These are phyloP conservation scores for Penicillium aurantiogriseum DNA, from an alignment of 2,329 filamentous ascomycete species.

Conservation along the genomic window DNA sequence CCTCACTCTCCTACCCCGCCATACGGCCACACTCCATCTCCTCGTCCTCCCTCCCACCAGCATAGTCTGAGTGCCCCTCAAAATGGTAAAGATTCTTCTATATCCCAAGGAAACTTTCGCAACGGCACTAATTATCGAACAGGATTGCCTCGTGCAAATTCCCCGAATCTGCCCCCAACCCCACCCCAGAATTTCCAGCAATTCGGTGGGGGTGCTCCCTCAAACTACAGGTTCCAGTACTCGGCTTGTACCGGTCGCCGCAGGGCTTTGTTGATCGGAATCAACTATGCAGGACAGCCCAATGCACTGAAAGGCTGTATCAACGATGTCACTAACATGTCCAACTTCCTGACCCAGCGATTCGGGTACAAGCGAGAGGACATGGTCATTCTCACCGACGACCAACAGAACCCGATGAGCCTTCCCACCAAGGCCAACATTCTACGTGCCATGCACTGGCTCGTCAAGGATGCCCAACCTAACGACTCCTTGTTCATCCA, in stretches of 20 bases:
- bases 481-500: conserved; percentile 97
- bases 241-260: conserved; percentile 83
- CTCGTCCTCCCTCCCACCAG: conserved; percentile 13
- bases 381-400: conserved; percentile 95
- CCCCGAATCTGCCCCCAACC: conserved; percentile 60
- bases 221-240: conserved; percentile 84
- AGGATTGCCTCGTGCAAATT: conserved; percentile 53
- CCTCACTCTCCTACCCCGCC: conserved; percentile 6
- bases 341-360: conserved; percentile 75
- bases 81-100: conserved; percentile 9
- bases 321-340: conserved; percentile 98
- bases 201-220: conserved; percentile 78
- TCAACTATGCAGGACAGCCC: conserved; percentile 92
- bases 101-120: not conserved
- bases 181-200: conserved; percentile 66
- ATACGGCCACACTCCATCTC: conserved; percentile 11
- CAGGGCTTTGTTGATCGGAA: conserved; percentile 87
- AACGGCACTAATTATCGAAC: not conserved
- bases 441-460: conserved; percentile 92
- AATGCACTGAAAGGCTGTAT: conserved; percentile 89
- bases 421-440: conserved; percentile 95
- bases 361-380: conserved; percentile 92
- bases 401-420: conserved; percentile 96
- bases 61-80: conserved; percentile 12
- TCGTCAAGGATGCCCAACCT: conserved; percentile 88